Conservation (phyloP, 352 stramenopile genomes). For the Salisapilia sapeloensis region DNA sequence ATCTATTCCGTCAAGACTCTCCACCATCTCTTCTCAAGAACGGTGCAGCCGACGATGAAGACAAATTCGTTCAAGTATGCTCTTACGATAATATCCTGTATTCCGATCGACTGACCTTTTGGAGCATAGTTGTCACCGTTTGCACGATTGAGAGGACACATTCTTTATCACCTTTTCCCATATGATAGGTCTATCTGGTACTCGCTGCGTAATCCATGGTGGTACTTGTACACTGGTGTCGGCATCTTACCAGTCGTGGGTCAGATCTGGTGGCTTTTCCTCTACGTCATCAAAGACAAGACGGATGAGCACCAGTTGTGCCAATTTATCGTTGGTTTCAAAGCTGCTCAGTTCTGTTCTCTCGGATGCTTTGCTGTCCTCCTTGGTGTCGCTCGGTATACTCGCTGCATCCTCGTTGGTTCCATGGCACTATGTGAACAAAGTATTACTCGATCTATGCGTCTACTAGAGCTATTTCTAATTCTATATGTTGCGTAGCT, state of each 20-base stretch:
- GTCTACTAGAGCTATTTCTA: not conserved
- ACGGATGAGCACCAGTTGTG: constrained; percentile 86
- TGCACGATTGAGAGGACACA: constrained; percentile 34
- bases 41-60: constrained; percentile 3
- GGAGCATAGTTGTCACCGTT: constrained; percentile 14
- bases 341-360: constrained; percentile 82
- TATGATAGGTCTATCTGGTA: constrained; percentile 81
- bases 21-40: constrained; percentile 3
- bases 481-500: constrained; percentile 2
- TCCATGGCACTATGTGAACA: constrained; percentile 41
- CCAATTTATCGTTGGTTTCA: constrained; percentile 86
- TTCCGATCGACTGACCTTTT: not conserved
- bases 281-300: constrained; percentile 85
- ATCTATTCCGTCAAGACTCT: constrained; percentile 37
- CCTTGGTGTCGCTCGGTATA: constrained; percentile 44
- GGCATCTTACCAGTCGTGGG: constrained; percentile 72
- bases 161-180: constrained; percentile 80
- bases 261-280: constrained; percentile 81
- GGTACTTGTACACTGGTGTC: constrained; percentile 53
- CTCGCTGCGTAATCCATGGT: constrained; percentile 71
- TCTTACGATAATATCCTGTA: not conserved
- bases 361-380: constrained; percentile 57
- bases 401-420: constrained; percentile 47
- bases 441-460: constrained; percentile 5
- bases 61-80: not conserved